These are phyloP conservation scores for Mycena citricolor DNA, from an alignment of 1,284 basidiomycete genomes.

Conservation along the genomic window DNA sequence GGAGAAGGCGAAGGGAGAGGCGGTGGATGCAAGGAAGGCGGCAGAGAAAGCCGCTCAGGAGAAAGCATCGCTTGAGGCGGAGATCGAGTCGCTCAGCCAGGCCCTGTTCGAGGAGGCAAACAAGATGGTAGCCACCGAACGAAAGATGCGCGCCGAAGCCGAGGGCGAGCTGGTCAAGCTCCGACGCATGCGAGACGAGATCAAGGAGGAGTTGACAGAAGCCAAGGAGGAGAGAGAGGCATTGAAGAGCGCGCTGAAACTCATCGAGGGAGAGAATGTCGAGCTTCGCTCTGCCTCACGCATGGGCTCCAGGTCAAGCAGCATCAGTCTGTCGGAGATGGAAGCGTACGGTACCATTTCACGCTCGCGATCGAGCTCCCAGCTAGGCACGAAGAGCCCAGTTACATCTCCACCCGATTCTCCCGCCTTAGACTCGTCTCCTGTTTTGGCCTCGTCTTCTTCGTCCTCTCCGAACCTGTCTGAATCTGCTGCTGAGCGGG, in stretches of 20 bases:
- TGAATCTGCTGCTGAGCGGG: too few species aligned
- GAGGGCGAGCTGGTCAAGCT: constrained; percentile 76
- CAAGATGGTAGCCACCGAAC: constrained; percentile 87
- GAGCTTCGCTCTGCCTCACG: constrained; percentile 12
- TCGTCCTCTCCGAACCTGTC: constrained; percentile 2
- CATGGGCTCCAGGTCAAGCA: constrained; percentile 6
- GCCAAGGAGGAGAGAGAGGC: constrained; percentile 73
- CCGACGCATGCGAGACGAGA: constrained; percentile 58
- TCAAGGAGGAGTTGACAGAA: constrained; percentile 75
- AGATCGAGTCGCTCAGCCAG: constrained; percentile 80
- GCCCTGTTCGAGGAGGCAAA: constrained; percentile 93
- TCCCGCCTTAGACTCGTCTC: not conserved
- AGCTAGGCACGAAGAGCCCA: constrained; percentile 16
- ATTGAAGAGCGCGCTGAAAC: constrained; percentile 66
- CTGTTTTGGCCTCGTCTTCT: not conserved
- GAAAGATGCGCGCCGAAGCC: constrained; percentile 71
- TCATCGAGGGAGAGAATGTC: constrained; percentile 58
- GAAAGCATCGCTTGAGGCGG: constrained; percentile 75
- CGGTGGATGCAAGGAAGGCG: constrained; percentile 34
- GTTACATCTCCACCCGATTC: constrained; percentile 3
- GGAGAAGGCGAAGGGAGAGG: constrained; percentile 19
- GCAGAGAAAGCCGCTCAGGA: constrained; percentile 57
- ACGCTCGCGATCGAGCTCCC: constrained; percentile 18
- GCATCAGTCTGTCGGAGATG: constrained; percentile 2
- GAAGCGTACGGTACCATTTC: constrained; percentile 4